These are phyloP conservation scores for Mycena alexandri DNA, from an alignment of 768 basidiomycete genomes.

Conservation along the genomic window DNA sequence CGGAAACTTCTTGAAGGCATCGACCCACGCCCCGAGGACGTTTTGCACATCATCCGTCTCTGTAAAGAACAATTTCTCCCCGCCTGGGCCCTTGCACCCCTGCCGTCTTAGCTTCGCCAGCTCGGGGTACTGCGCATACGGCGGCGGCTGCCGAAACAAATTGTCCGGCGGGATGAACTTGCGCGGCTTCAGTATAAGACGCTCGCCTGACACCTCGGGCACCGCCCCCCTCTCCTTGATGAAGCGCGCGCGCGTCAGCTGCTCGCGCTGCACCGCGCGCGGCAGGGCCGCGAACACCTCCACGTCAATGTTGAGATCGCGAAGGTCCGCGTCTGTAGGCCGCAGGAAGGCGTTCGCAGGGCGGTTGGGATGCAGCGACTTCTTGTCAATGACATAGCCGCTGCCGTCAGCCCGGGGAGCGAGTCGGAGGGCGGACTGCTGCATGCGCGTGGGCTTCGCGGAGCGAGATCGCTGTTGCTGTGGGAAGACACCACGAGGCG, in stretches of 20 bases:
- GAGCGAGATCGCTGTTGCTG: slow-evolving; percentile 39
- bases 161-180: slow-evolving; percentile 56
- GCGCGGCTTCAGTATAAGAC: slow-evolving; percentile 68
- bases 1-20: slow-evolving; percentile 65
- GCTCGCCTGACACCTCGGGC: slow-evolving; percentile 56
- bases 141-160: slow-evolving; percentile 64
- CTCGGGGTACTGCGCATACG: slow-evolving; percentile 64
- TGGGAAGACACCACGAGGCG: slow-evolving; percentile 48
- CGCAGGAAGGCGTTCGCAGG: slow-evolving; percentile 46
- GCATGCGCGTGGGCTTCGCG: slow-evolving; percentile 49
- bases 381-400: slow-evolving; percentile 42
- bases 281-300: slow-evolving; percentile 78
- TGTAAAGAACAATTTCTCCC: slow-evolving; percentile 67
- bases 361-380: slow-evolving; percentile 24
- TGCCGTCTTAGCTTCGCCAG: slow-evolving; percentile 70
- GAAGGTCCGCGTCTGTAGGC: slow-evolving; percentile 66
- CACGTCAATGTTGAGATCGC: slow-evolving; percentile 77
- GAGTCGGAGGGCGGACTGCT: slow-evolving; percentile 21
- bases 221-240: slow-evolving; percentile 57
- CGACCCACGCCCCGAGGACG: slow-evolving; percentile 83
- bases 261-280: slow-evolving; percentile 76
- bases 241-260: slow-evolving; percentile 71
- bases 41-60: slow-evolving; percentile 80
- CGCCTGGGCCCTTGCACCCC: slow-evolving; percentile 53
- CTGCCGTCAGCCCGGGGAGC: slow-evolving; percentile 12